Conservation (phyloP, 2,329 filamentous ascomycete genomes). For the Penicillium sp. region DNA sequence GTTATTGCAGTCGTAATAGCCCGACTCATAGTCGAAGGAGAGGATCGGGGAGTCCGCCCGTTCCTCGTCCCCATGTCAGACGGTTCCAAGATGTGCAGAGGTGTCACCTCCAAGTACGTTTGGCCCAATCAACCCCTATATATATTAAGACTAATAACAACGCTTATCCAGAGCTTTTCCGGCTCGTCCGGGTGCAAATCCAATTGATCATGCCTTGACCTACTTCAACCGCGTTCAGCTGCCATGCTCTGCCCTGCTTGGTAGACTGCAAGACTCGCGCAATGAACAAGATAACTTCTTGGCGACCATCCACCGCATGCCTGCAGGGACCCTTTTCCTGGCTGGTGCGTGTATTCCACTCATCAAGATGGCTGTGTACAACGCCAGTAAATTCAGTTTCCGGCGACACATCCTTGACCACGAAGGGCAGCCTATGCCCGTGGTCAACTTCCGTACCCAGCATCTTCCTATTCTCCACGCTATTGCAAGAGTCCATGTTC, state of each 20-base stretch:
- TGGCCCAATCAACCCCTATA: not conserved
- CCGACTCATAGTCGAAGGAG: conserved; percentile 16
- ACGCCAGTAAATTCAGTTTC: conserved; percentile 20
- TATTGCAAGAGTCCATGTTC: conserved; percentile 18
- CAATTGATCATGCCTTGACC: conserved; percentile 23
- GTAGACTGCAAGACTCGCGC: conserved; percentile 13
- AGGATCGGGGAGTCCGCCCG: conserved; percentile 20
- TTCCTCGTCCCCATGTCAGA: conserved; percentile 23
- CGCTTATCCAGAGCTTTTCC: conserved; percentile 3
- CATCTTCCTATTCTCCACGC: conserved; percentile 26
- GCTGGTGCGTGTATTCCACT: conserved; percentile 13
- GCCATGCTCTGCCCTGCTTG: conserved; percentile 19
- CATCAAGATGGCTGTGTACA: conserved; percentile 20
- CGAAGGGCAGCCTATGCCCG: conserved; percentile 10
- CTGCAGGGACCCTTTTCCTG: conserved; percentile 16
- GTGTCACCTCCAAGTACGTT: not conserved
- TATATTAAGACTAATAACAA: not conserved
- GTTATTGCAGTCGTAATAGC: conserved; percentile 21
- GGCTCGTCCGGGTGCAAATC: conserved; percentile 1
- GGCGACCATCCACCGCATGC: conserved; percentile 12
- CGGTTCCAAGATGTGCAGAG: conserved; percentile 20
- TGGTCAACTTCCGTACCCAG: conserved; percentile 27
- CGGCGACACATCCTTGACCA: conserved; percentile 14
- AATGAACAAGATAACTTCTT: conserved; percentile 12
- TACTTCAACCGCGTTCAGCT: conserved; percentile 21